Evolutionary conservation across 305 asterid species (phyloP).

Genomic region (Fraxinus velutina): DNA sequence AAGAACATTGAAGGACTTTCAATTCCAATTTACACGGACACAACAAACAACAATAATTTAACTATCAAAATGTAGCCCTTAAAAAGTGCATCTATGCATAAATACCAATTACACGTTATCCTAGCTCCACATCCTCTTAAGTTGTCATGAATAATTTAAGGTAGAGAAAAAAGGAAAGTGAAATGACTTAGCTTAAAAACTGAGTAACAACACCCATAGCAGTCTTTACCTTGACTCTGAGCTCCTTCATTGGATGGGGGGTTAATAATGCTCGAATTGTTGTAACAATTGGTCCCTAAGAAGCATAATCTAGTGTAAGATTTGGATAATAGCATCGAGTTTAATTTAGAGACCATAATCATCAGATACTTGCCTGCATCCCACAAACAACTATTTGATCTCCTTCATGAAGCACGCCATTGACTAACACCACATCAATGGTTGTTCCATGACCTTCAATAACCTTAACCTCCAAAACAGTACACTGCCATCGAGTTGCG

Average conservation of each 20-base stretch:
- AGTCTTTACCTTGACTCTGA: constrained; percentile 77
- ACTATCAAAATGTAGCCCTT: background rate
- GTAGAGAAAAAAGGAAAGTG: background rate
- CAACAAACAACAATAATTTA: background rate
- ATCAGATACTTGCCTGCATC: constrained; percentile 59
- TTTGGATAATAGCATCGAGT: background rate
- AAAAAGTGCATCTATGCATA: background rate
- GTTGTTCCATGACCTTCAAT: constrained; percentile 98
- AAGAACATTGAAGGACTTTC: background rate
- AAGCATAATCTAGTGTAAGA: constrained; percentile 18
- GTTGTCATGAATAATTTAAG: background rate
- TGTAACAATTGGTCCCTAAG: constrained; percentile 82
- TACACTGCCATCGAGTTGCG: constrained; percentile 56
- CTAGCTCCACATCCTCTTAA: background rate
- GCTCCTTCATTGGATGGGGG: constrained; percentile 99
- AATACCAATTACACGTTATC: background rate
- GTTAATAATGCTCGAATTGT: constrained; percentile 86
- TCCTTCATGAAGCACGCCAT: constrained; percentile 96
- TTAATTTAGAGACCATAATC: constrained; percentile 12
- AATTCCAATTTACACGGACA: background rate
- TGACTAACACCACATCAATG: constrained; percentile 85
- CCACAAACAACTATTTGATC: constrained; percentile 96
- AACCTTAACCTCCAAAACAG: constrained; percentile 97
- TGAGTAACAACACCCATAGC: background rate
- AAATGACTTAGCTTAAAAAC: background rate